A percentile compares a stretch with the other conserved stretches of the same genome.
Evolutionary conservation across 768 basidiomycete species (phyloP).

Genomic region (Leccinum fibrillosum): DNA sequence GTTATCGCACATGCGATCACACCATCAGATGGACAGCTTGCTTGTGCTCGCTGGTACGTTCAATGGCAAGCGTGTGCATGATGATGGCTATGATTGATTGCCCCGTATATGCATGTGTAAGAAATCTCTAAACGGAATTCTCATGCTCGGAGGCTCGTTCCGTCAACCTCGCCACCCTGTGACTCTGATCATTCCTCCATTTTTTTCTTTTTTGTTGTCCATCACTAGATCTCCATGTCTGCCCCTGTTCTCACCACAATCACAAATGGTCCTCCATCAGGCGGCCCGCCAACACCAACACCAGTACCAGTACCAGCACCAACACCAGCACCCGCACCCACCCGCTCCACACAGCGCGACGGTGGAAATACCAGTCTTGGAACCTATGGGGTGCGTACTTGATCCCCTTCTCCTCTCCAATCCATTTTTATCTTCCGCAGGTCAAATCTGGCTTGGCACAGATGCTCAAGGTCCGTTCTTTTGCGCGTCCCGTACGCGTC

Average conservation of each 20-base stretch:
- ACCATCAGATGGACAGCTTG: too few relatives aligned
- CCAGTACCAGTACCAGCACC: background rate
- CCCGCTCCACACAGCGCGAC: conserved; percentile 49
- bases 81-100: background rate
- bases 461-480: conserved; percentile 79
- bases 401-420: background rate
- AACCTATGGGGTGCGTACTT: conserved; percentile 60
- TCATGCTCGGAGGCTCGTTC: background rate
- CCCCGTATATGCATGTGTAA: background rate
- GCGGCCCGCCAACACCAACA: background rate
- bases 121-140: background rate
- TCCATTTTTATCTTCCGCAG: conserved; percentile 33
- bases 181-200: background rate
- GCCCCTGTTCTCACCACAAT: conserved; percentile 8
- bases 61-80: too few relatives aligned
- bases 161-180: conserved; percentile 2
- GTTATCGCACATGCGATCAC: background rate
- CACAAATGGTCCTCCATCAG: too few relatives aligned
- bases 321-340: conserved; percentile 48
- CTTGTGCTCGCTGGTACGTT: too few relatives aligned
- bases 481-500: background rate
- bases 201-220: background rate
- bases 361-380: conserved; percentile 59
- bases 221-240: conserved; percentile 9
- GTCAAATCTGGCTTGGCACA: conserved; percentile 94